Evolutionary conservation across 164 flowering plant species (phyloP), one percentile per base, ranked within the genome.

Genomic region (Platanus orientalis): DNA sequence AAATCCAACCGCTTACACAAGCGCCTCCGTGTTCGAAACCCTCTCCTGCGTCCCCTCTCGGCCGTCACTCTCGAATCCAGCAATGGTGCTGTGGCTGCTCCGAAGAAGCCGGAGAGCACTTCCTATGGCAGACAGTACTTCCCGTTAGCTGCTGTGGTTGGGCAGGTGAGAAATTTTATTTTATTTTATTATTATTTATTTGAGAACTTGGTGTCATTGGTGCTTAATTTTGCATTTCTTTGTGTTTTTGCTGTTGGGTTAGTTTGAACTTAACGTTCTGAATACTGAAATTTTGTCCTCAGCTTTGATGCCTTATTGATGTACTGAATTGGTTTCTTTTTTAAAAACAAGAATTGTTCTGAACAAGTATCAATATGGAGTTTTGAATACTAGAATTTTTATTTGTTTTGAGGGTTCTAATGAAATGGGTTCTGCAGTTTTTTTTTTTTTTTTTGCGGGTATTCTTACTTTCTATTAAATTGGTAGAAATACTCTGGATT

Each of bases 91-190:
- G 75, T 75, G 21, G 60, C 69, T n/a, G 54, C 72, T 1, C 62
- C 75, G n/a, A 51, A 73, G 61, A 42, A 57, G 2, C 66, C 65
- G 9, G 69, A 42, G 7, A 14, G 52, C 32, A 12, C 70, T 54
- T 52, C 82, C 34, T 89, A 83, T 58, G 98, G 98, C 0, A 73
- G 98, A 28, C 86, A 74, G 67, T 90, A 57, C 76, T 93, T 93
- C 64, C 98, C 98, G 6, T 71, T 93, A 34, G 97, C 96, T 69
- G 98, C 97, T 28, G 96, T 90, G n/a, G 92, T 93, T 62, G 97
- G 98, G 28, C 98, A 93, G 87, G 97, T 90, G 54, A 16, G 25
- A 12, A 25, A 1, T 19, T 3, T 60, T 36, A 29, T 21, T 45
- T 65, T 54, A 44, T 66, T 48, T 64, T 10, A 58, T 19, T 13